Base-by-base conservation (phyloP, 441 rosid species). In the Arabidopsis lyrata region DNA sequence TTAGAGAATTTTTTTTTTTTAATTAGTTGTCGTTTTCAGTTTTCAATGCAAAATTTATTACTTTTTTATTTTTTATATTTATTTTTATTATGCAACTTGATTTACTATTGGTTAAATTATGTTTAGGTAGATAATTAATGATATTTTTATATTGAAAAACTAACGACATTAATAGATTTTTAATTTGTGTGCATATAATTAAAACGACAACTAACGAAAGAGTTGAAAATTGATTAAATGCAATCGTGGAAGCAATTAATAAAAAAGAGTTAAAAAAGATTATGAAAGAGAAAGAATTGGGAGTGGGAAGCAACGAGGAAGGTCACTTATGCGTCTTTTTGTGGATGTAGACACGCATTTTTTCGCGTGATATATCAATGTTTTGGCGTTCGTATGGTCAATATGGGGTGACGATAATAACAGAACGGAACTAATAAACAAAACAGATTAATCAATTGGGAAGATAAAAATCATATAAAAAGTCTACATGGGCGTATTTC, bases 291-390 rank as follows among this genome's bases (percentile, higher is more conserved):
- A 64, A 32, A 68, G 62, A 49, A 6, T 32, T 5, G 50, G 64
- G 41, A 58, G 27, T 57, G 49, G 72, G 80, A 65, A 72, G 69
- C 64, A 77, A 53, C 80, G 77, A 72, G 77, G 80, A 77, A 77
- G 80, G 69, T 77, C 77, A 58, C 65, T 66, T 5, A 1, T 42
- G 52, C 47, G 80, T 65, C 63, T 15, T 72, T 66, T 24, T 3
- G 80, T 71, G 58, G 73, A 77, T 35, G 22, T 59, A n/a, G 64
- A 66, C 64, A 65, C 60, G 36, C 75, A 62, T 45, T 54, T 9
- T 16, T 45, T 45, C 15, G 9, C 54, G 8, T 63, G 2, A 14
- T 11, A 10, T 11, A n/a, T 38, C 4, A 4, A 29, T 32, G 56
- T 62, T 68, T 68, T 45, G 64, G 52, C 70, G 50, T 18, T 68